These are phyloP conservation scores for Haematococcus lacustris DNA, from an alignment of 139 green algal species.

Conservation along the genomic window DNA sequence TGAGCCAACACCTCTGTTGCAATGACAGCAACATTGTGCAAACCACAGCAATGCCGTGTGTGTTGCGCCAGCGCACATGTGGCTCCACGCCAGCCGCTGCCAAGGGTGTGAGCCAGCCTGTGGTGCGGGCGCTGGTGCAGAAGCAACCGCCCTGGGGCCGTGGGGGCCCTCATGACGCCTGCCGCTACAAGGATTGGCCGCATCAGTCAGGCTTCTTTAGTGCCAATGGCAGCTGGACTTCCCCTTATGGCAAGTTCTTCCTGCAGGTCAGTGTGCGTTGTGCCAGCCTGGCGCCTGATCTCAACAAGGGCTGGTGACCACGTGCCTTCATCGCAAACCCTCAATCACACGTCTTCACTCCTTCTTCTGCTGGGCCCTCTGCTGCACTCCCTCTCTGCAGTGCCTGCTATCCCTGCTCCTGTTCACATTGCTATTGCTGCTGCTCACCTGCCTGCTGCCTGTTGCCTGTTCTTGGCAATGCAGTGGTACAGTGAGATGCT, in stretches of 20 bases:
- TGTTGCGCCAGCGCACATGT: too few species aligned
- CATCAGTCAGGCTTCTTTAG: slow-evolving; percentile 56
- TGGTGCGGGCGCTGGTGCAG: neutral
- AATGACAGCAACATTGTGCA: neutral
- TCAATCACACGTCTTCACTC: neutral
- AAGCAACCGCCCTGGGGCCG: slow-evolving; percentile 50
- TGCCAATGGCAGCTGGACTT: slow-evolving; percentile 40
- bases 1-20: neutral
- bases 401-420: neutral
- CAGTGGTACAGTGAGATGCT: slow-evolving; percentile 53
- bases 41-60: neutral
- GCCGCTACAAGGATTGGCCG: slow-evolving; percentile 43
- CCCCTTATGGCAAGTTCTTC: slow-evolving; percentile 53
- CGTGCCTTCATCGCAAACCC: too few species aligned
- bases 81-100: too few species aligned
- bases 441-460: neutral
- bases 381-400: neutral
- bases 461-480: neutral
- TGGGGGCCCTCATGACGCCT: slow-evolving; percentile 52
- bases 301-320: neutral
- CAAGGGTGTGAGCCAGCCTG: neutral
- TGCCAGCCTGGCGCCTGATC: neutral
- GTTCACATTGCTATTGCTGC: neutral
- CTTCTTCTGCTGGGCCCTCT: neutral
- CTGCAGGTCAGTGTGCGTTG: slow-evolving; percentile 15